Evolutionary conservation across 169 alveolate genomes (phyloP).

Genomic region (Plasmodium coatneyi): DNA sequence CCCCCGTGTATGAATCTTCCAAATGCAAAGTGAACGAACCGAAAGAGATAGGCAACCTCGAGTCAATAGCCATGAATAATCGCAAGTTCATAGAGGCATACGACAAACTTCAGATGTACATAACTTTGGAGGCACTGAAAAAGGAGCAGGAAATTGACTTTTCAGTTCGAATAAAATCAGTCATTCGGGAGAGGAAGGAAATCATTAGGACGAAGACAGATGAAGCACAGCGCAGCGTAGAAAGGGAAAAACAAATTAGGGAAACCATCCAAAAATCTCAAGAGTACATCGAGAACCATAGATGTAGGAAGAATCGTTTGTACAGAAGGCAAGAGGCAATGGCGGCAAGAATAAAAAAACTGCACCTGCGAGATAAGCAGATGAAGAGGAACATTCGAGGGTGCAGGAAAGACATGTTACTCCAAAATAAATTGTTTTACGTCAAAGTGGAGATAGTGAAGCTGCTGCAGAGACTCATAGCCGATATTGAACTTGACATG

Average conservation of each 20-base stretch:
- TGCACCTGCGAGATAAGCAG: not conserved
- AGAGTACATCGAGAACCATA: not conserved
- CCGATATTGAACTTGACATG: not conserved
- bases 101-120: not conserved
- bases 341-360: not conserved
- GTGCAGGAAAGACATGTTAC: not conserved
- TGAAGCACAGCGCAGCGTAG: constrained; percentile 13
- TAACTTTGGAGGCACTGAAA: constrained; percentile 14
- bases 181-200: constrained; percentile 19
- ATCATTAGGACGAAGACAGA: constrained; percentile 1
- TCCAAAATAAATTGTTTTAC: constrained; percentile 26
- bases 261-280: constrained; percentile 10
- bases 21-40: not conserved
- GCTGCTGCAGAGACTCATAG: not conserved
- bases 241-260: constrained; percentile 36
- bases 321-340: not conserved
- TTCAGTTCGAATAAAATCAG: not conserved
- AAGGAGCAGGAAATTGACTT: constrained; percentile 16
- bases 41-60: not conserved
- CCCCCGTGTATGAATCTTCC: not conserved
- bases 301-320: not conserved
- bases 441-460: constrained; percentile 1
- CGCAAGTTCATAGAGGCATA: not conserved
- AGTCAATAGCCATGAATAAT: not conserved
- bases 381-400: constrained; percentile 9